phyloP scores from a whole-genome alignment of 1,284 basidiomycete species.

The Melampsora abietis-canadensis region DNA sequence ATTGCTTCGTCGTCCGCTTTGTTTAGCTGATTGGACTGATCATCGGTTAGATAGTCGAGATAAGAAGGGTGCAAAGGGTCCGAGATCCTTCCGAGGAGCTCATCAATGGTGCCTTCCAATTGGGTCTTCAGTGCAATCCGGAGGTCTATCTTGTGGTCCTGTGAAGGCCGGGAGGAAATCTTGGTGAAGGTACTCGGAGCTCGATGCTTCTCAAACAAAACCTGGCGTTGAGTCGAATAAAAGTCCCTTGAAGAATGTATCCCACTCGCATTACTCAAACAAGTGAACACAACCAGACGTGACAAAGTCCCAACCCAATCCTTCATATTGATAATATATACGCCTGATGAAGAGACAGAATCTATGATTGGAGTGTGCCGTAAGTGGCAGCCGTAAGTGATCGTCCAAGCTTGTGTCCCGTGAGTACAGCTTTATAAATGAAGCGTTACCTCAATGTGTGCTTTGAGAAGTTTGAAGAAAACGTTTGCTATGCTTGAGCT shows the following conservation, averaged over 20 bases:
- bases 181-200: slow-evolving; percentile 20
- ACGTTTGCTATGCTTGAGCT: too few relatives aligned
- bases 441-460: too few relatives aligned
- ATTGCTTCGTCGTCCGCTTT: slow-evolving; percentile 25
- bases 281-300: too few relatives aligned
- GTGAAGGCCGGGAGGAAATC: background rate
- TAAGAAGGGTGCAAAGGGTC: slow-evolving; percentile 20
- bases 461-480: too few relatives aligned
- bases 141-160: slow-evolving; percentile 31
- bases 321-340: too few relatives aligned
- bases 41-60: slow-evolving; percentile 19
- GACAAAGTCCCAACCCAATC: too few relatives aligned
- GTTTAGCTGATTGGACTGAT: slow-evolving; percentile 14
- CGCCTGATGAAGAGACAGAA: too few relatives aligned
- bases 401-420: too few relatives aligned
- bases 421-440: too few relatives aligned
- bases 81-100: slow-evolving; percentile 31
- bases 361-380: too few relatives aligned
- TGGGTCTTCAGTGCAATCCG: slow-evolving; percentile 22
- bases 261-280: background rate
- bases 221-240: background rate
- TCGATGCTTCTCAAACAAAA: slow-evolving; percentile 25
- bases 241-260: background rate
- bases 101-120: slow-evolving; percentile 28
- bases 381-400: too few relatives aligned